Evolutionary conservation across 306 rosid species (phyloP).

Genomic region (Begonia masoniana): DNA sequence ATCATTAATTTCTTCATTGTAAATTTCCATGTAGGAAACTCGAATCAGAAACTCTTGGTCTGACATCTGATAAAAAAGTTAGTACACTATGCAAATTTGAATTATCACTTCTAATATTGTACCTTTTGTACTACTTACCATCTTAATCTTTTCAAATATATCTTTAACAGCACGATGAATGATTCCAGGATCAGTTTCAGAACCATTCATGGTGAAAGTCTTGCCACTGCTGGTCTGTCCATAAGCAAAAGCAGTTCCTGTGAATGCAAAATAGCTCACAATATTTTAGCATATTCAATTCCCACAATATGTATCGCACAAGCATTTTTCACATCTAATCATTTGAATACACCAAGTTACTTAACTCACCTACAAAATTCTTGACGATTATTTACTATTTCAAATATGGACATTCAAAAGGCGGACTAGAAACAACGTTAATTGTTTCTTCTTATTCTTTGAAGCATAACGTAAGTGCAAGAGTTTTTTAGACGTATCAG

Average conservation of each 20-base stretch:
- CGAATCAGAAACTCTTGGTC: constrained; percentile 82
- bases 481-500: too few relatives aligned
- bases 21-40: constrained; percentile 92
- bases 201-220: constrained; percentile 97
- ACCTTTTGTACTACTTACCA: constrained; percentile 20
- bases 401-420: too few relatives aligned
- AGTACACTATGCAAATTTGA: background rate
- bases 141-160: constrained; percentile 54
- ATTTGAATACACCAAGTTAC: too few relatives aligned
- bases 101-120: too few relatives aligned
- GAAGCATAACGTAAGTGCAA: too few relatives aligned
- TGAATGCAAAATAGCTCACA: background rate
- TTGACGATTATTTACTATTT: too few relatives aligned
- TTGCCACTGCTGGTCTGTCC: constrained; percentile 99
- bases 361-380: too few relatives aligned
- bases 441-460: too few relatives aligned
- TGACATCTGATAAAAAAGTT: constrained; percentile 27
- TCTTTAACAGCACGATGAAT: constrained; percentile 75
- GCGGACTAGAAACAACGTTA: too few relatives aligned
- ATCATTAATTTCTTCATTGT: constrained; percentile 90
- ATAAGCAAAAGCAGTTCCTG: constrained; percentile 97
- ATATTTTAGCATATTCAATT: background rate
- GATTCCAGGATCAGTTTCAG: constrained; percentile 64
- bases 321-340: too few relatives aligned
- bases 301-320: background rate